Evolutionary conservation across 2,329 filamentous ascomycete genomes (phyloP).

Genomic region (Mycocentrospora acerina): DNA sequence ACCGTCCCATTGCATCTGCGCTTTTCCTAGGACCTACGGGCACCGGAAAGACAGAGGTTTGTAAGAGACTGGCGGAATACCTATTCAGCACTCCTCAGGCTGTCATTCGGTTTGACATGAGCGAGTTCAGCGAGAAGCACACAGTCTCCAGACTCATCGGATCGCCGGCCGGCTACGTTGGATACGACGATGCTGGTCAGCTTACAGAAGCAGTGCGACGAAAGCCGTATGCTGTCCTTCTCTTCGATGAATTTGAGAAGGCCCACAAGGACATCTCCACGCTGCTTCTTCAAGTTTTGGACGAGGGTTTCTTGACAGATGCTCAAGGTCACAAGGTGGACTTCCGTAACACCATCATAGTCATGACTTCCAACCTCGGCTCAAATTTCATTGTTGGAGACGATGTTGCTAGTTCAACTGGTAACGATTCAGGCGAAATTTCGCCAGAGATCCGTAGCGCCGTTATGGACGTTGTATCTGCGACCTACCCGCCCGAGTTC

Average conservation of each 20-base stretch:
- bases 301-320: slow-evolving; percentile 94
- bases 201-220: slow-evolving; percentile 91
- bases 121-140: slow-evolving; percentile 95
- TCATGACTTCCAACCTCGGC: slow-evolving; percentile 92
- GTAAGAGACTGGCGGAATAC: slow-evolving; percentile 92
- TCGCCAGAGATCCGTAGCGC: slow-evolving; percentile 71
- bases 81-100: slow-evolving; percentile 90
- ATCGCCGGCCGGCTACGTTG: slow-evolving; percentile 89
- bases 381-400: slow-evolving; percentile 85
- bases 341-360: slow-evolving; percentile 94
- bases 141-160: slow-evolving; percentile 92
- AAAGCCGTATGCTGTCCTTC: slow-evolving; percentile 90
- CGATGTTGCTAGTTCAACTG: slow-evolving; percentile 64
- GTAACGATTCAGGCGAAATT: slow-evolving; percentile 61
- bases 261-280: slow-evolving; percentile 94
- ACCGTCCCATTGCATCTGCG: slow-evolving; percentile 87
- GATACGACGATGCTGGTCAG: slow-evolving; percentile 95
- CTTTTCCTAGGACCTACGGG: slow-evolving; percentile 98
- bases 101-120: slow-evolving; percentile 95
- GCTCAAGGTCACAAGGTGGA: slow-evolving; percentile 95
- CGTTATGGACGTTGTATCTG: slow-evolving; percentile 84
- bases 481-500: slow-evolving; percentile 83
- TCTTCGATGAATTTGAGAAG: slow-evolving; percentile 98
- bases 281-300: slow-evolving; percentile 87
- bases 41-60: slow-evolving; percentile 95